Evolutionary conservation across 225 moss, liverwort and hornwort genomes (phyloP).

Genomic region (Bryum argenteum): DNA sequence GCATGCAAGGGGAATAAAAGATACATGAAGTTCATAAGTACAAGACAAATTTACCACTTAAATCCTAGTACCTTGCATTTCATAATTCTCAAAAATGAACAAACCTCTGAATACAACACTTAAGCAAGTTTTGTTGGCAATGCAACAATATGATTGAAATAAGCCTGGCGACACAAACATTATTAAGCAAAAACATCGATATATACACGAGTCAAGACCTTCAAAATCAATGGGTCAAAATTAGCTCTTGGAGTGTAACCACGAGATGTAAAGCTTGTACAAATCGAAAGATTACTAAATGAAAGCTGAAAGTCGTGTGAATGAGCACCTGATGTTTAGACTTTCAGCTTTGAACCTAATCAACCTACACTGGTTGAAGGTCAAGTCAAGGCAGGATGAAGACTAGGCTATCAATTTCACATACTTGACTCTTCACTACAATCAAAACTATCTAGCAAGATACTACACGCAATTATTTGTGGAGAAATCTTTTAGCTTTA

Average conservation of each 20-base stretch:
- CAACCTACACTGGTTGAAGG: conserved; percentile 2
- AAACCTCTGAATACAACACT: neutral
- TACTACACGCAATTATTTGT: conserved; percentile 20
- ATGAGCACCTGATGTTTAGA: neutral
- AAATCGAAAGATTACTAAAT: neutral
- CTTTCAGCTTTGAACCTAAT: neutral
- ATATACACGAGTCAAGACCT: too few species aligned
- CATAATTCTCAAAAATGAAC: too few species aligned
- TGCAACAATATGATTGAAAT: neutral
- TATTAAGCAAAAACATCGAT: neutral
- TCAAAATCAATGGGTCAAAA: neutral
- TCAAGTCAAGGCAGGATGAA: neutral
- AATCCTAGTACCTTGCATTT: too few species aligned
- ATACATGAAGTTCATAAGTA: too few species aligned
- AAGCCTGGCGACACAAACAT: neutral
- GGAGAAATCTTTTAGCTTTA: conserved; percentile 36
- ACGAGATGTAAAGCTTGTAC: neutral
- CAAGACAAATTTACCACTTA: too few species aligned
- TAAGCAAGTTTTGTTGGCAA: neutral
- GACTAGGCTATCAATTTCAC: neutral
- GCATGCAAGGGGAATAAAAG: too few species aligned
- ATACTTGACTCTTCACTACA: conserved; percentile 1
- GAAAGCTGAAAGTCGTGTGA: neutral
- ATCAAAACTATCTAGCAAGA: conserved; percentile 16
- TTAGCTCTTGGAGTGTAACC: neutral